Evolutionary conservation across 768 basidiomycete genomes (phyloP).

Genomic region (Lactifluus subvellereus): DNA sequence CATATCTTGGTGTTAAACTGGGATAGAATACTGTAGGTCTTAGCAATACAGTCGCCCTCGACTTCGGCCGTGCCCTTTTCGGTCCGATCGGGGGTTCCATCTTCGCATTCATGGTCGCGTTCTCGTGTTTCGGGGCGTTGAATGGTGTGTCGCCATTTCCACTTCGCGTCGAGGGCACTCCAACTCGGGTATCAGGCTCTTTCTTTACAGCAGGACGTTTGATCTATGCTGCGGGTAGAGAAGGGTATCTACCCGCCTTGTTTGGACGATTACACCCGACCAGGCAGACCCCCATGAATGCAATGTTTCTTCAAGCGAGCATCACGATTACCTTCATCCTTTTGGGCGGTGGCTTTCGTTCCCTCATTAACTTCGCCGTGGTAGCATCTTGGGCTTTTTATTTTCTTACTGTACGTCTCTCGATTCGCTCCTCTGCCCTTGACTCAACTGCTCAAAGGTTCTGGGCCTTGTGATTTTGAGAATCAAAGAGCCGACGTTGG

Average conservation of each 20-base stretch:
- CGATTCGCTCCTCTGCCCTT: neutral
- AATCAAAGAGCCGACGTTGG: slow-evolving; percentile 83
- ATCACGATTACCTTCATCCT: slow-evolving; percentile 76
- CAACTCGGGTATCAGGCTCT: slow-evolving; percentile 40
- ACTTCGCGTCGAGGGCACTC: neutral
- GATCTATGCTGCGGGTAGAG: slow-evolving; percentile 83
- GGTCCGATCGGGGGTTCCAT: slow-evolving; percentile 81
- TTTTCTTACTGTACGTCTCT: slow-evolving; percentile 64
- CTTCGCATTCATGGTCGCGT: slow-evolving; percentile 87
- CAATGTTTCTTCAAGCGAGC: slow-evolving; percentile 68
- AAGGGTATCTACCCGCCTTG: slow-evolving; percentile 77
- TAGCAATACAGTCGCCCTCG: slow-evolving; percentile 85
- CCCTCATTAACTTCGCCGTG: slow-evolving; percentile 84
- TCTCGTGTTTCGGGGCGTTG: slow-evolving; percentile 93
- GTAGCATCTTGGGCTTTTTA: slow-evolving; percentile 86
- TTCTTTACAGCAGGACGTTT: slow-evolving; percentile 77
- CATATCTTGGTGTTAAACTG: slow-evolving; percentile 6
- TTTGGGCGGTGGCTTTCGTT: slow-evolving; percentile 84
- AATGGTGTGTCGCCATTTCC: slow-evolving; percentile 51
- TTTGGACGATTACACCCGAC: slow-evolving; percentile 74
- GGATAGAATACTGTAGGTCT: slow-evolving; percentile 54
- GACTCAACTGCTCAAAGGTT: slow-evolving; percentile 43
- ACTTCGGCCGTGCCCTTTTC: slow-evolving; percentile 84
- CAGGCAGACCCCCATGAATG: slow-evolving; percentile 83
- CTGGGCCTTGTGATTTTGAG: slow-evolving; percentile 84